Conservation (phyloP, 495 filamentous ascomycete genomes). For the Aspergillus nanangensis region DNA sequence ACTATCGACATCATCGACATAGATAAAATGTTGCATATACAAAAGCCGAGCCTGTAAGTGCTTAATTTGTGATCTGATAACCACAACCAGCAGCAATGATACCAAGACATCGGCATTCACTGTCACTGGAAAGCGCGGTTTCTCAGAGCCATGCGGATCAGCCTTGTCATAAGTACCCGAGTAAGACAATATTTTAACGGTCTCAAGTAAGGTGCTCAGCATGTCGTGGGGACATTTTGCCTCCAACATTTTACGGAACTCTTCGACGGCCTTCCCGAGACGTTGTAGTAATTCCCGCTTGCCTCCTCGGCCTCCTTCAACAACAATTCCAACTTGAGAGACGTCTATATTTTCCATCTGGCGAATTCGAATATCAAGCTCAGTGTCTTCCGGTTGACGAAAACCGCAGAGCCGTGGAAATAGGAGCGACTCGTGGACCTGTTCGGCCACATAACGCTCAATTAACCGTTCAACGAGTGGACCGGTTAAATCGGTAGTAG, state of each 20-base stretch:
- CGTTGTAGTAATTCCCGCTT: constrained; percentile 70
- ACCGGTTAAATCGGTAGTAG: constrained; percentile 91
- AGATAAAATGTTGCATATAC: constrained; percentile 95
- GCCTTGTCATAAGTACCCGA: constrained; percentile 32
- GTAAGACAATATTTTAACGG: constrained; percentile 76
- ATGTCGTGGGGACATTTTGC: constrained; percentile 91
- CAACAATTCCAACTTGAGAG: constrained; percentile 83
- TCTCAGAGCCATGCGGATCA: constrained; percentile 47
- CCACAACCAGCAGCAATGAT: constrained; percentile 84
- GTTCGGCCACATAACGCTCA: constrained; percentile 91
- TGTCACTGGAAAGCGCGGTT: constrained; percentile 59
- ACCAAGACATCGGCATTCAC: constrained; percentile 97
- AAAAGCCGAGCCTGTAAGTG: constrained; percentile 81
- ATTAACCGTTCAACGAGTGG: constrained; percentile 89
- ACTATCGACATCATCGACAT: constrained; percentile 94
- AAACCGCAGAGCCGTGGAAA: constrained; percentile 79
- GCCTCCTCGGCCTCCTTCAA: constrained; percentile 64
- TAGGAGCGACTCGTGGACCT: constrained; percentile 82
- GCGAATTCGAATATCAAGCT: constrained; percentile 83
- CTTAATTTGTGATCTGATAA: constrained; percentile 86
- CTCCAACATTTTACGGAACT: constrained; percentile 80
- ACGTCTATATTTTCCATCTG: constrained; percentile 94
- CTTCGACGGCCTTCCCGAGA: constrained; percentile 74
- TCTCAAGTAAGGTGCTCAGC: constrained; percentile 82
- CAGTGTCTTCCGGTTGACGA: constrained; percentile 76